Evolutionary conservation across 108 stramenopile species (phyloP).

Genomic region (Licmophora abbreviata): DNA sequence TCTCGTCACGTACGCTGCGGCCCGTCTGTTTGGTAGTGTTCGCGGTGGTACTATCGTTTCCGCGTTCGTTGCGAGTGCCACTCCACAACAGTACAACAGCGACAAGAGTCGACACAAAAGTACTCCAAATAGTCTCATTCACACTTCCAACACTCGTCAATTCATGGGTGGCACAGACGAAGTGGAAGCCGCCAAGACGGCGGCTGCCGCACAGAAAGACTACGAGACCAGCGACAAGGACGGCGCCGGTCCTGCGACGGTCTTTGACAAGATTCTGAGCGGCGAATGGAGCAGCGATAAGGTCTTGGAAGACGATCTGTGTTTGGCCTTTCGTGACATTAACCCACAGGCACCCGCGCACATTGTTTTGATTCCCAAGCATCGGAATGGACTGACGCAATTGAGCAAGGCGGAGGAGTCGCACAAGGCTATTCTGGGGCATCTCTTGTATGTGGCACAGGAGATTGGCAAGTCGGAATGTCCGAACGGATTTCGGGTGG

Average conservation of each 20-base stretch:
- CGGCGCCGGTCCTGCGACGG: conserved; percentile 71
- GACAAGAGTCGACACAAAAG: too few species aligned
- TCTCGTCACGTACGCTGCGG: too few species aligned
- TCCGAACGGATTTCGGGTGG: conserved; percentile 86
- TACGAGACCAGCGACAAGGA: conserved; percentile 27
- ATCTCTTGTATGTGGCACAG: conserved; percentile 89
- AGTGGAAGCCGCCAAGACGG: conserved; percentile 50
- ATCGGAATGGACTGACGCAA: conserved; percentile 86
- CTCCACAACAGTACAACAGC: too few species aligned
- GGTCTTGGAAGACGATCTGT: conserved; percentile 91
- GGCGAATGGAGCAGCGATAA: conserved; percentile 73
- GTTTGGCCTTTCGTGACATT: conserved; percentile 92
- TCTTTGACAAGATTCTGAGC: conserved; percentile 92
- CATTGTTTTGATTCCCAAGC: conserved; percentile 95
- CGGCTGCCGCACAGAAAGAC: conserved; percentile 25
- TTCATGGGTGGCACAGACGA: conserved; percentile 10
- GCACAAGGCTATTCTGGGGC: conserved; percentile 91
- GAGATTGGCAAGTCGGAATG: conserved; percentile 79
- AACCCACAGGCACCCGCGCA: conserved; percentile 89
- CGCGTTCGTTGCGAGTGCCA: too few species aligned
- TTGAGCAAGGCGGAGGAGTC: conserved; percentile 83
- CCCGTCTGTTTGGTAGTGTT: too few species aligned
- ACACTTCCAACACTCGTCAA: neutral
- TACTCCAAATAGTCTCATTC: neutral
- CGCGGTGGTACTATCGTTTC: too few species aligned